Base-by-base conservation (phyloP, 2,329 filamentous ascomycete genomes). In the Aspergillus hiratsukae region DNA sequence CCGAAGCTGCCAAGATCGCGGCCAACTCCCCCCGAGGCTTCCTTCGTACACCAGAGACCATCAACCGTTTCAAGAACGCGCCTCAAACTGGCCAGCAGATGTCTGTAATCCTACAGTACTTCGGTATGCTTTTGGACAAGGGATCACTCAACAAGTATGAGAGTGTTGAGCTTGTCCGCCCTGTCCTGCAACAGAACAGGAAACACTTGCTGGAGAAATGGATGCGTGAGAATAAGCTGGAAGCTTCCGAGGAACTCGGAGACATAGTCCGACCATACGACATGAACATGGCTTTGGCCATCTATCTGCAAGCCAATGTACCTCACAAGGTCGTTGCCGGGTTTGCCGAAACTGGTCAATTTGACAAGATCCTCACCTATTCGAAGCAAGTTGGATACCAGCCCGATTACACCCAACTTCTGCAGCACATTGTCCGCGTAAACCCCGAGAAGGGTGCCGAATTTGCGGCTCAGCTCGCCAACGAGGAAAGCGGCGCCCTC, bases 151-250 rank as follows among this genome's bases (percentile, higher is more conserved):
- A 99, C 78, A 87, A 88, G 71, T 89, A 96, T 63, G 94, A 99
- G 77, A 96, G 92, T 49, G 80, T 99, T 41, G 94, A 99, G 78
- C 82, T 99, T 59, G 92, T 94, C 9, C 87, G 91, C 64, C 94
- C 94, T 21, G 94, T 99, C 21, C 83, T 99, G 56, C 86, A 89
- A 55, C 94, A 99, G 76, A 94, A 92, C 74, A 87, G 94, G 63
- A 97, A 97, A 78, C 91, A 97, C 70, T 80, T 99, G 27, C 83
- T 99, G 28, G 94, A 97, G 78, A 99, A 99, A 77, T 99, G 95
- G 95, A 84, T 97, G 74, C 88, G 88, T 70, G 94, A 97, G 77
- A 89, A 91, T 76, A 99, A 99, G 81, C 83, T 99, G 46, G 90
- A 95, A 73, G 92, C 89, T 77, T 97, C 94, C 0, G 94, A 99